phyloP scores from a whole-genome alignment of 257 asterid species.

The Dorcoceras hygrometricum region DNA sequence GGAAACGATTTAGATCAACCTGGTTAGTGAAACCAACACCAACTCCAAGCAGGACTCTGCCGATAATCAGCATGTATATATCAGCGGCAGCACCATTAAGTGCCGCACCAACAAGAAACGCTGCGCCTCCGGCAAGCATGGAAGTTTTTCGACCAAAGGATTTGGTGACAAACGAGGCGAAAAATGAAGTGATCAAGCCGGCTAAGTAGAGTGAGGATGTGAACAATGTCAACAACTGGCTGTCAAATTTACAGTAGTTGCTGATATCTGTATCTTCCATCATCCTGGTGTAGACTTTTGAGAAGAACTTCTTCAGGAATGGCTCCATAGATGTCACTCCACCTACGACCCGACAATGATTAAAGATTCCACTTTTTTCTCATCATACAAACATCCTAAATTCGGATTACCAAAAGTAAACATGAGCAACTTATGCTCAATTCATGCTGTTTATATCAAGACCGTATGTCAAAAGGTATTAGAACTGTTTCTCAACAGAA shows the following conservation, averaged over 20 bases:
- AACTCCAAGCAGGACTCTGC: slow-evolving; percentile 6
- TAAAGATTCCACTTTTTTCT: background rate
- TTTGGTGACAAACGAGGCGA: slow-evolving; percentile 8
- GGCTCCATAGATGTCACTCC: slow-evolving; percentile 18
- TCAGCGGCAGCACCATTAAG: slow-evolving; percentile 7
- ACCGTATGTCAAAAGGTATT: background rate
- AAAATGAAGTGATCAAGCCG: slow-evolving; percentile 5
- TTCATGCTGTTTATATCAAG: background rate
- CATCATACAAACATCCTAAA: no score
- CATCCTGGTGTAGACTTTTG: slow-evolving; percentile 1
- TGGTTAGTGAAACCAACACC: slow-evolving; percentile 17
- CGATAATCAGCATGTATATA: slow-evolving; percentile 6
- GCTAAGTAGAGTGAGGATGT: slow-evolving; percentile 15
- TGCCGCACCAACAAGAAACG: slow-evolving; percentile 10
- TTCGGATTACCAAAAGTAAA: background rate
- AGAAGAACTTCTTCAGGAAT: slow-evolving; percentile 15
- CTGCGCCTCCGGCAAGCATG: background rate
- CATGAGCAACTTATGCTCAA: background rate
- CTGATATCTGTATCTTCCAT: background rate
- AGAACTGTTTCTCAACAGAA: background rate
- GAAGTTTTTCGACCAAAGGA: slow-evolving; percentile 2
- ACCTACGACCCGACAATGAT: background rate
- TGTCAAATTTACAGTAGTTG: slow-evolving; percentile 16
- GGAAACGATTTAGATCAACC: background rate
- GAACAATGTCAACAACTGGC: slow-evolving; percentile 12